Base-by-base conservation (phyloP, 352 stramenopile species). In the Globisporangium spiculum region DNA sequence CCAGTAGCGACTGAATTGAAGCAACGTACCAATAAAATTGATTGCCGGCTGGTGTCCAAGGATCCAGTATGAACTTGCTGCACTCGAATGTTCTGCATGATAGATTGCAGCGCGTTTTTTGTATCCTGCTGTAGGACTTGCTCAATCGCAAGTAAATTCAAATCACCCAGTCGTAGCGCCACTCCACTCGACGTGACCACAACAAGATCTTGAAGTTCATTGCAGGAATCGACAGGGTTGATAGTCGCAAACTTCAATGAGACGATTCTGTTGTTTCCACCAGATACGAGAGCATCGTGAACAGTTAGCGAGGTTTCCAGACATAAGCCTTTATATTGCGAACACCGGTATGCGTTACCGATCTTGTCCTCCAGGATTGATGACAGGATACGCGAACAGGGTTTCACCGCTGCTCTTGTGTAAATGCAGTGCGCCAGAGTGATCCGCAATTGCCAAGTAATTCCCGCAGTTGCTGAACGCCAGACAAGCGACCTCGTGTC, bases 391-490 rank as follows among this genome's bases (percentile, higher is more conserved):
- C 24, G 69, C 52, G 20, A 54, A 78, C 34, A 84, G 48, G 8
- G 63, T 7, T 38, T 68, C 56, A 6, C 75, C 75, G 10, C 60
- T 68, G 53, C 16, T 72, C 5, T 74, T 80, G n/a, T 77, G 78
- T 5, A 84, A 55, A 58, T 67, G 74, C 22, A 84, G 18, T 9
- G 44, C 62, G 24, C 73, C 75, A 26, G 65, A 32, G 4, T 32
- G 54, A 34, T 84, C 73, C 65, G 70, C 73, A 20, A 82, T 52
- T 16, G 77, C 77, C 20, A 84, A 22, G 27, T 72, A 81, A 2
- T 58, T 59, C 12, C 77, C 75, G 60, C 75, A 81, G n/a, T 38
- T 57, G 41, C 75, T 84, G 22, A 84, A 78, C 9, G 73, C 63
- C 61, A 82, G 55, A 14, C 70, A 73, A 59, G 66, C 36, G 18